Evolutionary conservation across 805 yeast genomes (phyloP), one percentile per base, ranked within the genome.

Genomic region (Cyberlindnera mycetangii): DNA sequence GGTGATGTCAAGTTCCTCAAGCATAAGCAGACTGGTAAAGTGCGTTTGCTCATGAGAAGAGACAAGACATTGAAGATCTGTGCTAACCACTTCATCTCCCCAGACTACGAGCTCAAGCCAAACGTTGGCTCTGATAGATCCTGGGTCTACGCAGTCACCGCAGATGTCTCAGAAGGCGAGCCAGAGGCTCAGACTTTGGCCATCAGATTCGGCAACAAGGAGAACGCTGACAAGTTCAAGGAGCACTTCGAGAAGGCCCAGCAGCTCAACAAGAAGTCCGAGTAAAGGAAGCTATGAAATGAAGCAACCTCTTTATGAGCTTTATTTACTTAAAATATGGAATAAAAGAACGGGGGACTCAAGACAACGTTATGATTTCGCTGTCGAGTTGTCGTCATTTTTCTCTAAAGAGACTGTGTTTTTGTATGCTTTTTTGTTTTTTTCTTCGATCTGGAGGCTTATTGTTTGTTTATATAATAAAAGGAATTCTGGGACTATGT

Each of bases 11-110:
- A 93, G 71, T 88, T 93, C 70, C 80, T 93, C 66, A 76, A 92
- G 74, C 97, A 92, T 74, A 89, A 89, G 69, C 71, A 71, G 50
- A 73, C 88, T 47, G 77, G 79, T 47, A 90, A 89, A 72, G 88
- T 87, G 53, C 85, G 99, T 74, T 70, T 93, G 55, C 75, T 93
- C 64, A 93, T 93, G 99, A 89, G 99, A 81, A 89, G 99, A 75
- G 99, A 93, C 74, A 92, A 92, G 77, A 93, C 98, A 44, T 79
- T 93, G 65, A 93, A 93, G 78, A 85, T 93, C 62, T 93, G 99
- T 70, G 99, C 99, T 59, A 93, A 93, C 75, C 99, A 93, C 71
- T 81, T 81, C 70, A 80, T 88, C 65, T 70, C 86, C 37, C 81
- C 92, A 50, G 95, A 85, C 56, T 88, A 85, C 70, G 78, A 70